phyloP scores from a whole-genome alignment of 306 rosid species.

The Dalbergia cultrata region DNA sequence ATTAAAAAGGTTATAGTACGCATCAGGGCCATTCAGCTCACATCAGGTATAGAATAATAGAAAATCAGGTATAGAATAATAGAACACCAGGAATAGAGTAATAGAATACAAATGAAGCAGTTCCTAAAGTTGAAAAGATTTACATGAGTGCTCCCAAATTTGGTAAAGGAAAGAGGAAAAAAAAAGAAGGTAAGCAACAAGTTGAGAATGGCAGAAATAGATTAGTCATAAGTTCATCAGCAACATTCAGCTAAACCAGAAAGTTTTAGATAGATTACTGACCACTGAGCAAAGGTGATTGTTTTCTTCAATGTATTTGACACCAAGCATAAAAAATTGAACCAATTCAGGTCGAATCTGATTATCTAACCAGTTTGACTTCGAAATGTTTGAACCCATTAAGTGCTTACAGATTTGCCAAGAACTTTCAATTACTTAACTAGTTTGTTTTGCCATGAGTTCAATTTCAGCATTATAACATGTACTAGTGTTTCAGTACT shows the following conservation, averaged over 20 bases:
- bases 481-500: neutral
- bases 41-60: neutral
- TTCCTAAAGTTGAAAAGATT: slow-evolving; percentile 1
- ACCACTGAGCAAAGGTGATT: slow-evolving; percentile 6
- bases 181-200: neutral
- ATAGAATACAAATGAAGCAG: neutral
- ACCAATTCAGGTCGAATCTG: neutral
- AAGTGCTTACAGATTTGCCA: neutral
- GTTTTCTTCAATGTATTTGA: neutral
- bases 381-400: slow-evolving; percentile 25
- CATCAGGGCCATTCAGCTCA: neutral
- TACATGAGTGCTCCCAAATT: slow-evolving; percentile 6
- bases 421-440: neutral
- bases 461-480: slow-evolving; percentile 27
- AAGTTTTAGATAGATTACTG: neutral
- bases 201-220: slow-evolving; percentile 1
- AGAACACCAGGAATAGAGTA: neutral
- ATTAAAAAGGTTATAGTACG: slow-evolving; percentile 30
- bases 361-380: slow-evolving; percentile 8
- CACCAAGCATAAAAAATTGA: slow-evolving; percentile 16
- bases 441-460: neutral
- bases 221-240: slow-evolving; percentile 3
- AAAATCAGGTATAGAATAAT: too few species aligned
- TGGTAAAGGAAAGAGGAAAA: too few species aligned
- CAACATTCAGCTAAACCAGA: neutral